phyloP scores from a whole-genome alignment of 768 basidiomycete species.

The Sarcodon aspratus region DNA sequence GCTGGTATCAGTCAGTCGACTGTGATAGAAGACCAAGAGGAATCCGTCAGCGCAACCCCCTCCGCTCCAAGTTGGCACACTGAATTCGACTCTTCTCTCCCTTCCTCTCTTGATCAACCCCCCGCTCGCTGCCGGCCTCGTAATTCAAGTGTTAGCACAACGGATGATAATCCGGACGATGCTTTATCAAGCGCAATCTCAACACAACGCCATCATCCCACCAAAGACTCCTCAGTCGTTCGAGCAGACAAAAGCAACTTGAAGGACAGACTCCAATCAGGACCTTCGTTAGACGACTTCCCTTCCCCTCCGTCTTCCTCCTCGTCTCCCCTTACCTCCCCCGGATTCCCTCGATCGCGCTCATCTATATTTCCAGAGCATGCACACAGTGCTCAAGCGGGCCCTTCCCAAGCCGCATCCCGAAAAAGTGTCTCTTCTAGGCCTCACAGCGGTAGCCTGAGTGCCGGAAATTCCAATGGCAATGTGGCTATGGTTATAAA shows the following conservation, averaged over 20 bases:
- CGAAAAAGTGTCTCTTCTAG: neutral
- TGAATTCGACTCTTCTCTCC: constrained; percentile 18
- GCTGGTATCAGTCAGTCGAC: constrained; percentile 23
- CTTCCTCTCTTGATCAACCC: constrained; percentile 17
- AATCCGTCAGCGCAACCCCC: neutral
- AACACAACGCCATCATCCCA: constrained; percentile 41
- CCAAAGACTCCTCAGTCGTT: constrained; percentile 3
- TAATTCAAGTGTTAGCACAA: constrained; percentile 43
- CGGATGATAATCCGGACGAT: constrained; percentile 28
- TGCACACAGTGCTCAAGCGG: neutral
- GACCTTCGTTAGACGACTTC: neutral
- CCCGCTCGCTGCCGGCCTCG: constrained; percentile 32
- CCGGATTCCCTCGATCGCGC: neutral
- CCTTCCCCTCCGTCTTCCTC: neutral
- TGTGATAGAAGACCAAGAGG: constrained; percentile 2
- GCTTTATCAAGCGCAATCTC: constrained; percentile 31
- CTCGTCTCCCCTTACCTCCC: neutral
- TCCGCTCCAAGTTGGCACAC: constrained; percentile 19
- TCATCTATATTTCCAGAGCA: neutral
- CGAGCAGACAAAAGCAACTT: neutral
- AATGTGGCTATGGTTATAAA: constrained; percentile 11
- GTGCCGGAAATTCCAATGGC: constrained; percentile 10
- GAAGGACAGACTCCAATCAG: neutral
- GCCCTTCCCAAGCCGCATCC: neutral
- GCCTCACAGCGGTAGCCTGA: constrained; percentile 13